These are phyloP conservation scores for Carex scoparia DNA, from an alignment of 176 grass and related monocot genomes.

Conservation along the genomic window DNA sequence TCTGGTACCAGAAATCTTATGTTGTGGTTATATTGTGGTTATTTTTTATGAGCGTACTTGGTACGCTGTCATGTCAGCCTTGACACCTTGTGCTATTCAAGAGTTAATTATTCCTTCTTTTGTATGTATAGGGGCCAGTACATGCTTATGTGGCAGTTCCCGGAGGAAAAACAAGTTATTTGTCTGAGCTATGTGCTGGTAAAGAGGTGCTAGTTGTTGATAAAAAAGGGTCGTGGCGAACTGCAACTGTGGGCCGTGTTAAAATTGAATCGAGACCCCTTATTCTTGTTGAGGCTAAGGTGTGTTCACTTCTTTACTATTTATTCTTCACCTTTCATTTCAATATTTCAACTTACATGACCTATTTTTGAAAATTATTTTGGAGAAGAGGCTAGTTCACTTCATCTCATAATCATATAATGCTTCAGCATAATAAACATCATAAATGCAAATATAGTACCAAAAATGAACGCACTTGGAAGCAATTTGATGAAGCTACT, in stretches of 20 bases:
- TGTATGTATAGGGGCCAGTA: slow-evolving; percentile 58
- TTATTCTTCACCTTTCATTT: neutral
- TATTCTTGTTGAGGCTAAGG: slow-evolving; percentile 89
- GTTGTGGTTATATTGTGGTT: neutral
- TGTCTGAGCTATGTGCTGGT: slow-evolving; percentile 75
- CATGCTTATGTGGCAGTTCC: slow-evolving; percentile 85
- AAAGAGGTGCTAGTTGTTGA: slow-evolving; percentile 70
- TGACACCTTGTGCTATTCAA: neutral
- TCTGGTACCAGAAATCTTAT: neutral
- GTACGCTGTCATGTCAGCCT: neutral
- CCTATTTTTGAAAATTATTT: neutral
- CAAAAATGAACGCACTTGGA: neutral
- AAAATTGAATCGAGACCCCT: slow-evolving; percentile 94
- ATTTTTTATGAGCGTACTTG: neutral
- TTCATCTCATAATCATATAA: neutral
- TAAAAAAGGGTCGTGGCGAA: slow-evolving; percentile 59
- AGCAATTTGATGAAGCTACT: neutral
- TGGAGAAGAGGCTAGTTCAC: neutral
- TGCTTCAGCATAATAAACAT: neutral
- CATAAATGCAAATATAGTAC: neutral
- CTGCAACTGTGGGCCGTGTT: slow-evolving; percentile 75
- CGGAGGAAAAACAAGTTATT: slow-evolving; percentile 81
- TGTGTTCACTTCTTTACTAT: slow-evolving; percentile 26
- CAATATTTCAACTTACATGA: neutral
- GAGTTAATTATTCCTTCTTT: slow-evolving; percentile 5